phyloP scores from a whole-genome alignment of 352 stramenopile genomes.

The Globisporangium perplexum region DNA sequence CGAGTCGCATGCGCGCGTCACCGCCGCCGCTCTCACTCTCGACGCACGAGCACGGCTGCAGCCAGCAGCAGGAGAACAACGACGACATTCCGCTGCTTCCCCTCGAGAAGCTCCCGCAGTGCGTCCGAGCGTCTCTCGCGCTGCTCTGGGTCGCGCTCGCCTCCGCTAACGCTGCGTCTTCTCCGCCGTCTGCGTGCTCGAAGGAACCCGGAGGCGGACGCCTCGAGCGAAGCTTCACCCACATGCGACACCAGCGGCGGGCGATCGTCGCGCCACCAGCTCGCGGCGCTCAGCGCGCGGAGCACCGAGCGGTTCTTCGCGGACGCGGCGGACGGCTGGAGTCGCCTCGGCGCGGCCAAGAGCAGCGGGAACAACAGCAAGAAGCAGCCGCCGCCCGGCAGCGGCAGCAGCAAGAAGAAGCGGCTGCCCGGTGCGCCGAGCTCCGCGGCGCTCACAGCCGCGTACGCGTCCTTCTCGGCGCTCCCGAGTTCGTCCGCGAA shows the following conservation, averaged over 20 bases:
- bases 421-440: neutral
- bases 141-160: too few species aligned
- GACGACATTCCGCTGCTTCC: constrained; percentile 46
- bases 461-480: constrained; percentile 11
- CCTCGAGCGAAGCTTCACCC: constrained; percentile 11
- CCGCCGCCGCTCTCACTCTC: neutral
- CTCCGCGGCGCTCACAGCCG: constrained; percentile 4
- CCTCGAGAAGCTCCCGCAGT: constrained; percentile 51
- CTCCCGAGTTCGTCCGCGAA: constrained; percentile 6
- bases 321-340: constrained; percentile 12
- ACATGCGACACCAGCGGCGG: constrained; percentile 15
- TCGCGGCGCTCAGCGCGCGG: constrained; percentile 25
- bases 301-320: constrained; percentile 26
- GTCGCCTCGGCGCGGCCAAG: constrained; percentile 10
- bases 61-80: constrained; percentile 30
- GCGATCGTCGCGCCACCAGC: constrained; percentile 7
- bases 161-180: too few species aligned
- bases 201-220: constrained; percentile 26
- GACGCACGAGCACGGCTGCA: neutral
- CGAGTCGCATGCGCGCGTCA: neutral
- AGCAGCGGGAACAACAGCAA: constrained; percentile 20
- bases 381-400: constrained; percentile 7
- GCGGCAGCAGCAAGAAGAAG: constrained; percentile 24
- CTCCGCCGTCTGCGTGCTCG: too few species aligned
- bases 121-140: constrained; percentile 4